Base-by-base conservation (phyloP, 208 protist genomes). In the Leishmania arabica region DNA sequence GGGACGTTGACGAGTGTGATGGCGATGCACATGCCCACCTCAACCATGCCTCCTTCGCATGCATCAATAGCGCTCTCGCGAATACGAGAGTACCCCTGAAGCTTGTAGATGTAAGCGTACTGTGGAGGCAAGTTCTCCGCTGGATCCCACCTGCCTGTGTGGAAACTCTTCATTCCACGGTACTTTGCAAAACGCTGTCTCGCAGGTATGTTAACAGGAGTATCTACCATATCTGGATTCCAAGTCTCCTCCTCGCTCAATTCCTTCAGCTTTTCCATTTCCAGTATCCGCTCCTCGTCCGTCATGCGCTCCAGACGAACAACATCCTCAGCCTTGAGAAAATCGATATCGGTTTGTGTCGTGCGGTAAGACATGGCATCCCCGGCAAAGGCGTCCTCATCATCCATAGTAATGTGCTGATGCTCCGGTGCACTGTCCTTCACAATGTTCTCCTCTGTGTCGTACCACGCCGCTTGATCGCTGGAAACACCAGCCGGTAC, bases 21-120 rank as follows among this genome's bases (percentile, higher is more conserved):
- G 34, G 91, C 86, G 1, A 97, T 82, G 82, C 88, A 89, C 72
- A 92, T 89, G 53, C 89, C 88, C 21, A 92, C 86, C 51, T 78
- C 81, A 17, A 84, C 86, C 62, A 85, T 81, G 47, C 93, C 92
- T 51, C 91, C 88, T 51, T 80, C 73, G 75, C 91, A 96, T 37
- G 88, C 89, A 3, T 86, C 76, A 34, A 97, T 83, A 5, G 94
- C 91, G 31, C 86, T 88, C 34, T 87, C 85, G 40, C 92, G 90
- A 88, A 97, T 95, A 31, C 93, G 85, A n/a, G 86, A 90, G 65
- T 95, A 91, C 0, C 91, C 92, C 72, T 96, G 94, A 21, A 97
- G 86, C 73, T 96, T 96, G 86, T 96, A 97, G n/a, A 97, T 92
- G 83, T 96, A 96, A 15, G 92, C 91, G 77, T 97, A 97, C 58